Conservation (phyloP, 1,284 basidiomycete genomes). For the Leccinum huronense region DNA sequence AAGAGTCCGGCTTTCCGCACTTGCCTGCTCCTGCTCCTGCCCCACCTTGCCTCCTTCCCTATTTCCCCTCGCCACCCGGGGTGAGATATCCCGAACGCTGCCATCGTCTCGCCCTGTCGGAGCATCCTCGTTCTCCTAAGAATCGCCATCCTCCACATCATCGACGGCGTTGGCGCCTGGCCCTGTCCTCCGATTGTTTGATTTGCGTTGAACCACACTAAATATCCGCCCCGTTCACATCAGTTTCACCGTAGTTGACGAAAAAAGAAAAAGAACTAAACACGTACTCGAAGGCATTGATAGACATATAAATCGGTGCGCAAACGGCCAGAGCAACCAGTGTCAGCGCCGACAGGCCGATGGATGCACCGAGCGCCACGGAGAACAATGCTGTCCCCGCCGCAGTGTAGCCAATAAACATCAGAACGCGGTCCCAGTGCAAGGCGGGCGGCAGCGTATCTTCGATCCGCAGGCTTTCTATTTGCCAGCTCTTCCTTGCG, state of each 20-base stretch:
- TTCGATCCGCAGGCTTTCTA: background rate
- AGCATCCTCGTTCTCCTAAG: background rate
- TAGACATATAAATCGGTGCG: background rate
- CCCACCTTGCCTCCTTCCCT: background rate
- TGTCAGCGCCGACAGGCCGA: background rate
- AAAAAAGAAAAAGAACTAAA: background rate
- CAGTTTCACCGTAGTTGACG: background rate
- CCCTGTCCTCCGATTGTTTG: background rate
- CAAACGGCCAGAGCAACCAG: background rate
- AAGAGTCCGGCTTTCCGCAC: background rate
- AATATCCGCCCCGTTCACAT: background rate
- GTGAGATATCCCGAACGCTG: background rate
- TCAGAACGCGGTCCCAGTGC: background rate
- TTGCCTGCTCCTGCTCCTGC: background rate
- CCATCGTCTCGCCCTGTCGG: background rate
- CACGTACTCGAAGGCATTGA: background rate
- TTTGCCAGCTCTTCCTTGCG: constrained; percentile 3
- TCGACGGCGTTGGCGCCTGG: background rate
- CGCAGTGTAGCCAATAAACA: background rate
- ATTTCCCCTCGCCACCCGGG: background rate
- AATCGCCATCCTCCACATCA: background rate
- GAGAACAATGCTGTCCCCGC: background rate
- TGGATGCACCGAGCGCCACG: background rate
- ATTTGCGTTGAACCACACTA: background rate
- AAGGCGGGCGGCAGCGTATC: background rate